Evolutionary conservation across 768 basidiomycete species (phyloP).

Genomic region (Phanerochaete sordida): DNA sequence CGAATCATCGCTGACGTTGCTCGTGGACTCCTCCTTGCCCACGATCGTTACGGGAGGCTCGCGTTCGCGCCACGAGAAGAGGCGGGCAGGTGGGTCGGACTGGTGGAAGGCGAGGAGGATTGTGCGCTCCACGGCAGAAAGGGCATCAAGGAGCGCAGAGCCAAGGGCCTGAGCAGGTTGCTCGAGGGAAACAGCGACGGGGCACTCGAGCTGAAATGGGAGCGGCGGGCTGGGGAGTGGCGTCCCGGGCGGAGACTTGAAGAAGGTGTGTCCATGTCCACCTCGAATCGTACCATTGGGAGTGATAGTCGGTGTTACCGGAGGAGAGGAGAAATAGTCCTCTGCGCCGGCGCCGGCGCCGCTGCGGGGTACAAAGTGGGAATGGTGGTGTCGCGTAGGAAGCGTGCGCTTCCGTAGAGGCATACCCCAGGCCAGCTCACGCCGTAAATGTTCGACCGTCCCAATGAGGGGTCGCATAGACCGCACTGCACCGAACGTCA

Average conservation of each 20-base stretch:
- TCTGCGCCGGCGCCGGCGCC: not conserved
- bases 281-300: not conserved
- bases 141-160: conserved; percentile 30
- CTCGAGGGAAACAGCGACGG: conserved; percentile 4
- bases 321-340: not conserved
- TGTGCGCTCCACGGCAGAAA: conserved; percentile 31
- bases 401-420: conserved; percentile 16
- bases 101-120: conserved; percentile 29
- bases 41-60: not conserved
- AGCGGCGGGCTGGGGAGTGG: not conserved
- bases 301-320: not conserved
- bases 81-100: conserved; percentile 8
- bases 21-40: not conserved
- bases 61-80: conserved; percentile 3
- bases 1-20: not conserved
- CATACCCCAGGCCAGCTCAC: conserved; percentile 43
- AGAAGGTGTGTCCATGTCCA: not conserved
- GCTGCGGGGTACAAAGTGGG: not conserved
- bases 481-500: conserved; percentile 27
- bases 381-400: not conserved
- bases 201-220: not conserved
- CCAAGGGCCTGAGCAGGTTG: conserved; percentile 28
- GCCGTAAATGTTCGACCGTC: conserved; percentile 41
- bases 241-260: not conserved
- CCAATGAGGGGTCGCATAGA: conserved; percentile 40